These are phyloP conservation scores for Umbelopsis sp. DNA, from an alignment of 371 early-diverging fungal species.

Conservation along the genomic window DNA sequence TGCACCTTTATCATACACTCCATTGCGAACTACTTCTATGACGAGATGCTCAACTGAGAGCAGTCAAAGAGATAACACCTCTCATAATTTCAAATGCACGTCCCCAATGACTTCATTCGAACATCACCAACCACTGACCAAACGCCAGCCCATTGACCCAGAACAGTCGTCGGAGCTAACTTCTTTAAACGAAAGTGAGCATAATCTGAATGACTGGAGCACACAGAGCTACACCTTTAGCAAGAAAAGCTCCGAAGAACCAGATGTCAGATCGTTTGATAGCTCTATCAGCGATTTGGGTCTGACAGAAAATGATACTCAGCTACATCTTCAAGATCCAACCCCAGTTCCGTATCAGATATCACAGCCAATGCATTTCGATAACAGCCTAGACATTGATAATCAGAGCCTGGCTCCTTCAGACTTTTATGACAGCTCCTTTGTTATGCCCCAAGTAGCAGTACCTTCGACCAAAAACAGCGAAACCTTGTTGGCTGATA, in stretches of 20 bases:
- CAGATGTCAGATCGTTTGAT: not conserved
- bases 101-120: not conserved
- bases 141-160: not conserved
- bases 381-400: constrained; percentile 1
- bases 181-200: not conserved
- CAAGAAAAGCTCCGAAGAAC: not conserved
- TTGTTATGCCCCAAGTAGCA: constrained; percentile 19
- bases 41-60: not conserved
- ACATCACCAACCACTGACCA: not conserved
- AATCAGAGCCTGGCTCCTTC: constrained; percentile 15
- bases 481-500: constrained; percentile 16
- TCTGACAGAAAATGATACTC: not conserved
- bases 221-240: constrained; percentile 1
- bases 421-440: constrained; percentile 15
- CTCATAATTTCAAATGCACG: not conserved
- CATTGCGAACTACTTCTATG: not conserved
- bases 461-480: constrained; percentile 16
- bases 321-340: not conserved
- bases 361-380: not conserved
- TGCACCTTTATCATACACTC: not conserved
- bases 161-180: not conserved
- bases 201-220: constrained; percentile 9
- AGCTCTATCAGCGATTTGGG: not conserved
- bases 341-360: not conserved
- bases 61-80: not conserved